These are phyloP conservation scores for Malania oleifera DNA, from an alignment of 164 flowering plant species.

Conservation along the genomic window DNA sequence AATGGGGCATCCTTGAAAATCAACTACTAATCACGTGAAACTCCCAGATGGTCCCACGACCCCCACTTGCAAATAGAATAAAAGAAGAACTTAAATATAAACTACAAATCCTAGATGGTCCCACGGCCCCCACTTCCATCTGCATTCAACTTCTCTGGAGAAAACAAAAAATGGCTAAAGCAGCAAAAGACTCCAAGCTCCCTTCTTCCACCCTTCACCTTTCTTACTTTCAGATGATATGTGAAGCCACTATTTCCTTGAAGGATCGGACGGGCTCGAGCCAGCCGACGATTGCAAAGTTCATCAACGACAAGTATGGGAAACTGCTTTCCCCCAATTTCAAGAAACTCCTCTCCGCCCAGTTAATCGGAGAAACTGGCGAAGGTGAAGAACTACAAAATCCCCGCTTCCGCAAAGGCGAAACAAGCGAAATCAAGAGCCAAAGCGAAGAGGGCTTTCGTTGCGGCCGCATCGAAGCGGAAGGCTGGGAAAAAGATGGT, in stretches of 20 bases:
- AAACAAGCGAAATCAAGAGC: neutral
- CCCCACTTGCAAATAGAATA: too few relatives aligned
- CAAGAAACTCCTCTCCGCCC: slow-evolving; percentile 34
- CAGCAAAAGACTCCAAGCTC: slow-evolving; percentile 4
- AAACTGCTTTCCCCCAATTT: slow-evolving; percentile 31
- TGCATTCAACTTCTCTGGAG: too few relatives aligned
- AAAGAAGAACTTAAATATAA: too few relatives aligned
- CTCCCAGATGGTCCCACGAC: too few relatives aligned
- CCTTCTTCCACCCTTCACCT: slow-evolving; percentile 22
- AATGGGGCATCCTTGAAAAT: too few relatives aligned
- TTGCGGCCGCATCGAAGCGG: neutral
- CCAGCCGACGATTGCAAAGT: slow-evolving; percentile 44
- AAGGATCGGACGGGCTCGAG: slow-evolving; percentile 54
- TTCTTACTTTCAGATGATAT: slow-evolving; percentile 40
- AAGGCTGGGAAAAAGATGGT: slow-evolving; percentile 12
- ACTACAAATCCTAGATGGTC: too few relatives aligned
- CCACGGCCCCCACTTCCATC: too few relatives aligned
- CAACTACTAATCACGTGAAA: too few relatives aligned
- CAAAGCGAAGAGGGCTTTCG: neutral
- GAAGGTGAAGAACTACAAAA: slow-evolving; percentile 36
- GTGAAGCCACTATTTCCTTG: slow-evolving; percentile 37
- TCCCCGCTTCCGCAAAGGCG: slow-evolving; percentile 14
- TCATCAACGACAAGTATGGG: slow-evolving; percentile 36
- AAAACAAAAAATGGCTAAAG: slow-evolving; percentile 14
- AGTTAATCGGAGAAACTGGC: slow-evolving; percentile 35